Evolutionary conservation across 495 filamentous ascomycete genomes (phyloP), one percentile per base, ranked within the genome.

Genomic region (Gamarada debralockiae): DNA sequence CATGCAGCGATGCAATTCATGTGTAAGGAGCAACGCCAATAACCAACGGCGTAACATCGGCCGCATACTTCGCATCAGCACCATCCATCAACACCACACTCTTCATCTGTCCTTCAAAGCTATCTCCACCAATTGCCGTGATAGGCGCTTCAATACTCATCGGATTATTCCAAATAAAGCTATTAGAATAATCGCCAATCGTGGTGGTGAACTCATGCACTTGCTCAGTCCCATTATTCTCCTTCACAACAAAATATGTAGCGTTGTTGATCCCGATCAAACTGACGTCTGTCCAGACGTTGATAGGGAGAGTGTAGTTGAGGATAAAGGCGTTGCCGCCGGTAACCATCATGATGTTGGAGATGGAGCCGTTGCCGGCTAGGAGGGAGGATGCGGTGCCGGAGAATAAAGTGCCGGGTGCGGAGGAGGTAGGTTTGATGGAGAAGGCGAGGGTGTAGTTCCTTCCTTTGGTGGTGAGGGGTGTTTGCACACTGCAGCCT

Each of bases 91-190:
- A n/a, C n/a, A n/a, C n/a, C n/a, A n/a, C n/a, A n/a, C n/a, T n/a
- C 23, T 33, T 50, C 27, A 56, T 25, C 22, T 50, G 18, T 2
- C 53, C 53, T 13, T 38, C 27, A 46, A 56, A 56, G 1, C 24
- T 54, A 27, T 29, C 61, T n/a, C 72, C 73, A 0, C 70, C 73
- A 29, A 79, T 60, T 23, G 55, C 44, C 14, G 55, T 37, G 40
- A 80, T 40, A 38, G 76, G 76, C 39, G 75, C 76, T 62, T 77
- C 75, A 51, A 80, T 64, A 0, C 65, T 74, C 27, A 29, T 29
- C 5, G 27, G 27, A 34, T 67, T 68, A 23, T 36, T 36, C 72
- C 70, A 75, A 1, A 73, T 64, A 37, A 70, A 65, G 18, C 48
- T 58, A 22, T 62, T 67, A 0, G 71, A 74, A 34, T 77, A 70